Base-by-base conservation (phyloP, 768 basidiomycete species). In the Lentinula lateritia region DNA sequence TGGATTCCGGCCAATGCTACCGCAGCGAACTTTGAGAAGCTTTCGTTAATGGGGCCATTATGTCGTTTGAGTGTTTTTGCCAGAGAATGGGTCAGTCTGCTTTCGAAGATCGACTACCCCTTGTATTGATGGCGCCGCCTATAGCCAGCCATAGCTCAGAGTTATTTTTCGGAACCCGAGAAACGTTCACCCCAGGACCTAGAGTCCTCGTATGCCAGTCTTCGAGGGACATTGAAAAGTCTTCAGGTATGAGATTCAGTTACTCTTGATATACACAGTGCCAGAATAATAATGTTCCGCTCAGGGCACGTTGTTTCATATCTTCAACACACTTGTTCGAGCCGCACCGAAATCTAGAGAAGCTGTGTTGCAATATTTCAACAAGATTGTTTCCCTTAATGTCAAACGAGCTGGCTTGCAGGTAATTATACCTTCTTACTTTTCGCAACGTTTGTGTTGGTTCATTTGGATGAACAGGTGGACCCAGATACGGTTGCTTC, bases 381-480 rank as follows among this genome's bases (percentile, higher is more conserved):
- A 91, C 9, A 79, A 83, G 3, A 85, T 87, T 5, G 74, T 95
- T 38, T 78, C 80, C 15, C 72, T 95, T 64, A 99, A 99, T 69
- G 77, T 80, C 34, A 95, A 86, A 71, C 86, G 97, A 55, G 85
- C 92, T 3, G 97, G 95, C n/a, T 90, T 93, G 84, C 90, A 93
- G 77, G 91, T 88, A 61, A 46, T 75, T 67, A 2, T 38, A 4
- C 38, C 41, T 59, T 34, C 41, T 32, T 18, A 34, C 39, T 42
- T 34, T 35, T 10, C 5, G 36, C 32, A n/a, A 16, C 28, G 28
- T 28, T 28, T 4, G 28, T 36, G 6, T 20, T 42, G 6, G 18
- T 20, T 52, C n/a, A 55, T 55, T 52, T 16, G 8, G 15, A 10
- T 39, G 12, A 5, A 12, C 61, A 48, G 85, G 92, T 97, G 36